A percentile compares a stretch with the other conserved stretches of the same genome.
phyloP scores from a whole-genome alignment of 148 eudicot species.

The Rhododendron vialii region DNA sequence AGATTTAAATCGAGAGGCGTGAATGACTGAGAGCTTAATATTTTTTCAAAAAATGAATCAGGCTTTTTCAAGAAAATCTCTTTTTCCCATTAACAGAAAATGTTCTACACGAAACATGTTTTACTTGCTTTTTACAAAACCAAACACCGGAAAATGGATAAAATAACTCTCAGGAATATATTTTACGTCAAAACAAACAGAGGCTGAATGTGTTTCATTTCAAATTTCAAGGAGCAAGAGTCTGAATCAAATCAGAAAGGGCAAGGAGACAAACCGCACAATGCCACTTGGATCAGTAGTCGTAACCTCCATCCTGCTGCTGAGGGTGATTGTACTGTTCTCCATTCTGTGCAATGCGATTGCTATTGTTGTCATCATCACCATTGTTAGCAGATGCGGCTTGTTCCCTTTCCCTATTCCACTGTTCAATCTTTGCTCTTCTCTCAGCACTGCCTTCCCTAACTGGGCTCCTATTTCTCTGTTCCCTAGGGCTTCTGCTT shows the following conservation, averaged over 20 bases:
- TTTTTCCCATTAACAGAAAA: neutral
- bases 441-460: constrained; percentile 96
- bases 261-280: constrained; percentile 43
- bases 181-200: neutral
- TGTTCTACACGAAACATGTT: neutral
- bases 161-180: neutral
- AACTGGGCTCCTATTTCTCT: constrained; percentile 74
- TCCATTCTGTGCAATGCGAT: constrained; percentile 30
- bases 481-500: constrained; percentile 84
- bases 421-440: constrained; percentile 93
- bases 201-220: neutral
- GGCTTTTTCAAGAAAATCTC: neutral
- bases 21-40: neutral
- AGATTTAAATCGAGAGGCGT: neutral
- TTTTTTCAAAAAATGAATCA: neutral
- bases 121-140: neutral
- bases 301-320: constrained; percentile 21
- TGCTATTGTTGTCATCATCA: constrained; percentile 24
- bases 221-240: neutral
- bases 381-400: constrained; percentile 33
- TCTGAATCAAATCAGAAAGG: neutral
- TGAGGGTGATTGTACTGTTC: constrained; percentile 33
- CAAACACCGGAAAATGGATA: neutral
- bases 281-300: constrained; percentile 11
- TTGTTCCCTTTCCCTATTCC: constrained; percentile 90